Evolutionary conservation across 768 basidiomycete genomes (phyloP).

Genomic region (Peribolospora kevripleyi): DNA sequence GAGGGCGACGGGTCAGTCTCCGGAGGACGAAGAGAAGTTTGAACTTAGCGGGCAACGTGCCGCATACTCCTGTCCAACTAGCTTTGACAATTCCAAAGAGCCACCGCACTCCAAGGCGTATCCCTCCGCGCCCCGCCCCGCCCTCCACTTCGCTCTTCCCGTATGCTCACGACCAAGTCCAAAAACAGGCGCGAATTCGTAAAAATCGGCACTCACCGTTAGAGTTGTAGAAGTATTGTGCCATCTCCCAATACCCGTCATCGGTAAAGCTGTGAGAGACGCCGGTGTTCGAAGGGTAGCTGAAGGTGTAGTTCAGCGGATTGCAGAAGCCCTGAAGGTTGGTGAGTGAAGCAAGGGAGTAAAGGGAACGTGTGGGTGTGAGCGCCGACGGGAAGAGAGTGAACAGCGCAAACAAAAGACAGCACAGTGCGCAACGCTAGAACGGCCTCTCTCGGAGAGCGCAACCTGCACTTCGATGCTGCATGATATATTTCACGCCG

Average conservation of each 20-base stretch:
- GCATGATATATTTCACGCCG: no score
- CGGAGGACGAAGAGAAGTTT: not conserved
- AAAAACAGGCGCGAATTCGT: not conserved
- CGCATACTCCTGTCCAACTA: not conserved
- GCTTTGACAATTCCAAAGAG: no score
- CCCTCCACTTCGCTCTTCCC: no score
- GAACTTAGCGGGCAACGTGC: not conserved
- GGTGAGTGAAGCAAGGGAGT: constrained; percentile 1
- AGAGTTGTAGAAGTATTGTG: constrained; percentile 64
- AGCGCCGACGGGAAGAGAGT: not conserved
- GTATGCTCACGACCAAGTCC: not conserved
- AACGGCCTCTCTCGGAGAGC: no score
- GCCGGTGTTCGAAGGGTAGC: constrained; percentile 62
- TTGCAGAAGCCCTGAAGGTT: constrained; percentile 47
- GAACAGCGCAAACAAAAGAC: not conserved
- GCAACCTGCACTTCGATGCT: no score
- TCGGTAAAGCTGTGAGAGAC: constrained; percentile 30
- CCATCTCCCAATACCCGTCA: constrained; percentile 62
- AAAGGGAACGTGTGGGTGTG: constrained; percentile 1
- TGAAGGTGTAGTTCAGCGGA: constrained; percentile 58
- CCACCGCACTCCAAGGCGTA: no score
- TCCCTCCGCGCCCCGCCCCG: no score
- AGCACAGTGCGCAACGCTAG: not conserved
- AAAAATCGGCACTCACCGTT: constrained; percentile 35
- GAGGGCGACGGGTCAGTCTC: not conserved